Conservation (phyloP, 148 eudicot genomes). For the Diospyros kaki region DNA sequence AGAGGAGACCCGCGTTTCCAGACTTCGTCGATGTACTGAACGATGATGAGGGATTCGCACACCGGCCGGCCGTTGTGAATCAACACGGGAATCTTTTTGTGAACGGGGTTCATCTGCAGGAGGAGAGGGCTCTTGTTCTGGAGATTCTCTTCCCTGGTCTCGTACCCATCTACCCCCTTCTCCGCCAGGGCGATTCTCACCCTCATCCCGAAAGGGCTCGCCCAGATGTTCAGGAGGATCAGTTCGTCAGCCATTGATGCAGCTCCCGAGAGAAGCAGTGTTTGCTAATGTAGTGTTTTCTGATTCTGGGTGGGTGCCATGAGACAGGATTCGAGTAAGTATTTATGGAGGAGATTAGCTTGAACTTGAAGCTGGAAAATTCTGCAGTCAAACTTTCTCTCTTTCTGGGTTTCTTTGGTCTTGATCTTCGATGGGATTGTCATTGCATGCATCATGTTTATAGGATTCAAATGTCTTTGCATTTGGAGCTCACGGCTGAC, state of each 20-base stretch:
- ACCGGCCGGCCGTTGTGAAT: slow-evolving; percentile 25
- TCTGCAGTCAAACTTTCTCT: too few species aligned
- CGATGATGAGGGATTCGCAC: slow-evolving; percentile 23
- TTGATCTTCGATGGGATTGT: too few species aligned
- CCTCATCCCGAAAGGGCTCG: slow-evolving; percentile 29
- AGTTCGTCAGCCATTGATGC: slow-evolving; percentile 20
- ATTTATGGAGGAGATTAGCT: too few species aligned
- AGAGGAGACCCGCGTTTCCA: slow-evolving; percentile 20
- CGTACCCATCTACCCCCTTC: slow-evolving; percentile 32
- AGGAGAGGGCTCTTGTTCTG: slow-evolving; percentile 18
- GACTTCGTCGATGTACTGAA: slow-evolving; percentile 35
- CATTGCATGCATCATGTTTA: too few species aligned
- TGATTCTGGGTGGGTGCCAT: too few species aligned
- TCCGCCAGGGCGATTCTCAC: slow-evolving; percentile 36
- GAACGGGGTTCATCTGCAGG: slow-evolving; percentile 28
- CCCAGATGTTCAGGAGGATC: slow-evolving; percentile 21
- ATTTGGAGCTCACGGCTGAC: too few species aligned
- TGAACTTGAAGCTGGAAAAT: too few species aligned
- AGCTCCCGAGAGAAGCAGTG: too few species aligned
- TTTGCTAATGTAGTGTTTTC: too few species aligned
- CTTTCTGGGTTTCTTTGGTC: too few species aligned
- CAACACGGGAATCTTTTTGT: slow-evolving; percentile 24
- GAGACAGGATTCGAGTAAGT: too few species aligned
- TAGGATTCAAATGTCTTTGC: too few species aligned
- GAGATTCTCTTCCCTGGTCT: slow-evolving; percentile 26